Percentiles rank a stretch among this genome's conserved stretches.
These are phyloP conservation scores for Glebionis coronaria DNA, from an alignment of 129 eudicot genomes.

Conservation along the genomic window DNA sequence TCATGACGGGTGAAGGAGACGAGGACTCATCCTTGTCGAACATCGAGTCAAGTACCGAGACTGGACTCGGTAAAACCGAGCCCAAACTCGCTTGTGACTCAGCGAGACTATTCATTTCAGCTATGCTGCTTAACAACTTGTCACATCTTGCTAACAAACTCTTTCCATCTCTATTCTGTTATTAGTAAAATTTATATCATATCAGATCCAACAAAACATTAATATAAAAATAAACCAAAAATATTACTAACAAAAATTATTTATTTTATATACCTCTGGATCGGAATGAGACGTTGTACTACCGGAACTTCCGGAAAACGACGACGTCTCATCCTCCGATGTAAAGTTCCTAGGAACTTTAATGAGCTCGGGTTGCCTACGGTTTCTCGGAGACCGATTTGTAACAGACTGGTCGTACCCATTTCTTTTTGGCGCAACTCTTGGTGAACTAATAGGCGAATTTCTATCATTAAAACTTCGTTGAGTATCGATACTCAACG, in stretches of 20 bases:
- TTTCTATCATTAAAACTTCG: conserved; percentile 40
- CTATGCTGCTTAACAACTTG: conserved; percentile 73
- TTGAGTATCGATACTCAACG: conserved; percentile 53
- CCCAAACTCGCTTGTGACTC: conserved; percentile 70
- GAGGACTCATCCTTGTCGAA: conserved; percentile 72
- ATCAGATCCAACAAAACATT: no score
- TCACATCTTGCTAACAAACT: conserved; percentile 83
- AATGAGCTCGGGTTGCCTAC: conserved; percentile 33
- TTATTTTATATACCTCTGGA: conserved; percentile 53
- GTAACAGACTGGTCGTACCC: conserved; percentile 29
- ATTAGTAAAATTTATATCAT: neutral
- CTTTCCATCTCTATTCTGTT: conserved; percentile 71
- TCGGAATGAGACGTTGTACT: conserved; percentile 81
- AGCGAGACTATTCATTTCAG: conserved; percentile 66
- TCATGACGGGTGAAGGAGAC: conserved; percentile 69
- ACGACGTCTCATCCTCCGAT: conserved; percentile 73
- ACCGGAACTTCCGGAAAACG: conserved; percentile 68
- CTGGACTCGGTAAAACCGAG: conserved; percentile 46
- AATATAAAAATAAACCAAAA: neutral
- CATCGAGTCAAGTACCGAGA: conserved; percentile 73
- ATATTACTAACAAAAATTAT: neutral
- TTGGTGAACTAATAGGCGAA: conserved; percentile 69
- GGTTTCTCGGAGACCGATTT: conserved; percentile 54
- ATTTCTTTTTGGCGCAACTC: conserved; percentile 38
- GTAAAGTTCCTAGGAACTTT: conserved; percentile 29